A percentile compares a stretch with the other conserved stretches of the same genome.
Conservation (phyloP, 75 land plant species). For the Cunninghamia lanceolata region DNA sequence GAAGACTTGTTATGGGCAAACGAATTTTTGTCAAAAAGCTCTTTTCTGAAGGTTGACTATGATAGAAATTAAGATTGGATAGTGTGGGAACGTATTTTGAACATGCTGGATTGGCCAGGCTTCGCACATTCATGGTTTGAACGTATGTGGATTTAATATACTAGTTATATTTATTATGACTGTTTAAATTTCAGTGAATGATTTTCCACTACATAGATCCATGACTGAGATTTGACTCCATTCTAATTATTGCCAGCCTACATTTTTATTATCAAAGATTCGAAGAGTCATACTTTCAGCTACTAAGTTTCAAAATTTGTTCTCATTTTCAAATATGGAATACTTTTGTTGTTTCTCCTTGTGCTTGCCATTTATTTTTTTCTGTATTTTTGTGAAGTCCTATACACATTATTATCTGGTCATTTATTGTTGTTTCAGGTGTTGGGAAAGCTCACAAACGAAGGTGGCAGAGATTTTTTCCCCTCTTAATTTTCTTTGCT, state of each 20-base stretch:
- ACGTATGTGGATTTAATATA: not conserved
- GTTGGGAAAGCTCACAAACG: not conserved
- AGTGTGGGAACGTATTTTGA: not conserved
- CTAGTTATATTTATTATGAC: not conserved
- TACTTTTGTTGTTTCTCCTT: not conserved
- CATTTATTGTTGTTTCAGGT: conserved; percentile 1
- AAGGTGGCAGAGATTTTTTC: not conserved
- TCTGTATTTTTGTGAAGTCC: not conserved
- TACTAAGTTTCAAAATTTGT: not conserved
- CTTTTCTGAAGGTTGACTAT: too few relatives aligned
- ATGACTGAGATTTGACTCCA: not conserved
- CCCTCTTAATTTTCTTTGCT: not conserved
- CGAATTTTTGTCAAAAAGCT: not conserved
- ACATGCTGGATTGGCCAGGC: not conserved
- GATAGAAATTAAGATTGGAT: not conserved
- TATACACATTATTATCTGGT: not conserved
- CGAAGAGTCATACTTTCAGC: not conserved
- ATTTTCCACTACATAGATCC: not conserved
- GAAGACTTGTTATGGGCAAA: not conserved
- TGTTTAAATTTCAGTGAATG: not conserved
- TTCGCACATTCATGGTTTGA: not conserved
- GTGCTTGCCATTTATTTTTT: too few relatives aligned
- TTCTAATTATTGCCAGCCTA: not conserved
- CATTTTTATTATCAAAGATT: not conserved
- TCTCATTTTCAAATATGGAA: not conserved